A percentile compares a stretch with the other conserved stretches of the same genome.
These are phyloP conservation scores for Daldinia eschscholtzii DNA, from an alignment of 2,329 filamentous ascomycete genomes.

Conservation along the genomic window DNA sequence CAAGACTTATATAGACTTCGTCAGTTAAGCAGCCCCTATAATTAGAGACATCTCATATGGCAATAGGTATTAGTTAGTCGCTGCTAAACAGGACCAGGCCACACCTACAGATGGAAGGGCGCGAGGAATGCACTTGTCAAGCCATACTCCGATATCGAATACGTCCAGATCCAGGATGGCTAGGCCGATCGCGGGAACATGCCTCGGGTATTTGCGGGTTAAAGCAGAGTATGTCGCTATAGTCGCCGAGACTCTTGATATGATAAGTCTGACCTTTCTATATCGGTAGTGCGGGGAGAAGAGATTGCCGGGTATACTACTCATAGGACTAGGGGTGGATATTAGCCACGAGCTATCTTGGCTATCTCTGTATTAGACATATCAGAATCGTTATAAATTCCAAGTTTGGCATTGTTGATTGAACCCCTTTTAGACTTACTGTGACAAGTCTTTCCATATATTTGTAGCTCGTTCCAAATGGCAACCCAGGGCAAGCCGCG, in stretches of 20 bases:
- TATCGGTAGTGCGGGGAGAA: slow-evolving; percentile 1
- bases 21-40: background rate
- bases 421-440: background rate
- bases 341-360: background rate
- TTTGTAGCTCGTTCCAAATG: background rate
- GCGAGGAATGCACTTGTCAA: background rate
- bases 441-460: background rate
- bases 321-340: background rate
- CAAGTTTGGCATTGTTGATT: background rate
- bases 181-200: background rate
- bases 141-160: slow-evolving; percentile 10
- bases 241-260: too few species aligned
- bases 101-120: background rate
- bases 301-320: background rate
- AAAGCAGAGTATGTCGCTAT: background rate
- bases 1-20: background rate
- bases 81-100: background rate
- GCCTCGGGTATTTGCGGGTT: background rate
- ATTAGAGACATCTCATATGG: background rate
- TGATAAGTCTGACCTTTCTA: background rate
- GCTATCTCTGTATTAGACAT: background rate
- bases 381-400: background rate
- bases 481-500: slow-evolving; percentile 58
- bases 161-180: background rate
- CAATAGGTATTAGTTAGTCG: background rate